A percentile compares a stretch with the other conserved stretches of the same genome.
phyloP scores from a whole-genome alignment of 2,329 filamentous ascomycete species.

The Bipolaris victoriae region DNA sequence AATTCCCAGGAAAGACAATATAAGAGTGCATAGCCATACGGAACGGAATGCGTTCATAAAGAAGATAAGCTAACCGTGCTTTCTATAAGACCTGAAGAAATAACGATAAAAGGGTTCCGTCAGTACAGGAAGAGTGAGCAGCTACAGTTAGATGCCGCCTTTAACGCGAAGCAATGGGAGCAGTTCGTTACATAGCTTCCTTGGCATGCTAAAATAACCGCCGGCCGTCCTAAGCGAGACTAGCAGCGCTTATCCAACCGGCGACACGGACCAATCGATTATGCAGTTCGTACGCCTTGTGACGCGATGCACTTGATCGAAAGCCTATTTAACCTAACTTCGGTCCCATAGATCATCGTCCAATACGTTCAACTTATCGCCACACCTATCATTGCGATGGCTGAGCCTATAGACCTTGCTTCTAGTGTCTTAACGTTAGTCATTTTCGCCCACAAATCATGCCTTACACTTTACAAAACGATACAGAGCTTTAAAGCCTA shows the following conservation, averaged over 20 bases:
- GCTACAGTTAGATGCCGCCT: not conserved
- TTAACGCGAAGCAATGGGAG: not conserved
- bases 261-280: not conserved
- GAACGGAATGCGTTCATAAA: too few relatives aligned
- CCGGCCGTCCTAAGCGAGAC: not conserved
- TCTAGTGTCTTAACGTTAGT: slow-evolving; percentile 19
- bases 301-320: not conserved
- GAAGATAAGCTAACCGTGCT: too few relatives aligned
- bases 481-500: slow-evolving; percentile 18
- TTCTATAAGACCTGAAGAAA: too few relatives aligned
- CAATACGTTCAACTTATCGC: not conserved
- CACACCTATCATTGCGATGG: slow-evolving; percentile 9
- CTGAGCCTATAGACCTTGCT: slow-evolving; percentile 19
- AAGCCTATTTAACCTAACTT: not conserved
- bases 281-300: not conserved
- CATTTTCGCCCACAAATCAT: slow-evolving; percentile 19
- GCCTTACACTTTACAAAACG: slow-evolving; percentile 17
- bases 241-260: not conserved
- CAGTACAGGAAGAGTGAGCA: not conserved
- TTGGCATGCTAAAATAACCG: not conserved
- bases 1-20: too few relatives aligned
- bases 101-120: not conserved
- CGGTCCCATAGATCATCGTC: not conserved
- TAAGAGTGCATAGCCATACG: too few relatives aligned
- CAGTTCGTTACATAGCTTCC: not conserved